Conservation (phyloP, 176 grass and related monocot species). For the Oropetium thomaeum region DNA sequence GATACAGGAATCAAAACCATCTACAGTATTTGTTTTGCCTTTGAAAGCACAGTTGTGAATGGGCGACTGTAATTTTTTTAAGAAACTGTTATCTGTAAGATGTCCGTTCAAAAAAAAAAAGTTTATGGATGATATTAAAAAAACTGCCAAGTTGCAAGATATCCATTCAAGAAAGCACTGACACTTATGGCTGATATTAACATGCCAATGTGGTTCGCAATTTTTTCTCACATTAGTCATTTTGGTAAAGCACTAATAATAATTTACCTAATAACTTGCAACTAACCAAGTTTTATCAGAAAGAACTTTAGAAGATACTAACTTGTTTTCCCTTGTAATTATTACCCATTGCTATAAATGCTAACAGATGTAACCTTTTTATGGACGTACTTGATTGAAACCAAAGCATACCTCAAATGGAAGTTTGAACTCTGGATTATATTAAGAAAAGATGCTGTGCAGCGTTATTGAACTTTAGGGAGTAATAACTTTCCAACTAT, state of each 20-base stretch:
- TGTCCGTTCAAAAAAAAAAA: no score
- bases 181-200: not conserved
- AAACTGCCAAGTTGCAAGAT: not conserved
- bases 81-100: no score
- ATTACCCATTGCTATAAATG: not conserved
- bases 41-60: not conserved
- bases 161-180: not conserved
- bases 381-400: not conserved
- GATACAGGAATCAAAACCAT: not conserved
- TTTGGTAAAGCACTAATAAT: constrained; percentile 18
- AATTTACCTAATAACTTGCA: not conserved
- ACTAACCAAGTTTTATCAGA: not conserved
- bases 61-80: not conserved
- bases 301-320: not conserved
- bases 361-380: not conserved
- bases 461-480: not conserved
- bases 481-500: no score
- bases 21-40: not conserved
- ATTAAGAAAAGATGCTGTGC: not conserved
- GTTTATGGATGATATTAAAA: no score
- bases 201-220: not conserved
- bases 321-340: not conserved
- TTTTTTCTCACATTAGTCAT: not conserved
- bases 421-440: not conserved
- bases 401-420: not conserved